Percentiles rank a stretch among this genome's conserved stretches.
Evolutionary conservation across 176 grass and related monocot genomes (phyloP).

Genomic region (Miscanthus lutarioriparius): DNA sequence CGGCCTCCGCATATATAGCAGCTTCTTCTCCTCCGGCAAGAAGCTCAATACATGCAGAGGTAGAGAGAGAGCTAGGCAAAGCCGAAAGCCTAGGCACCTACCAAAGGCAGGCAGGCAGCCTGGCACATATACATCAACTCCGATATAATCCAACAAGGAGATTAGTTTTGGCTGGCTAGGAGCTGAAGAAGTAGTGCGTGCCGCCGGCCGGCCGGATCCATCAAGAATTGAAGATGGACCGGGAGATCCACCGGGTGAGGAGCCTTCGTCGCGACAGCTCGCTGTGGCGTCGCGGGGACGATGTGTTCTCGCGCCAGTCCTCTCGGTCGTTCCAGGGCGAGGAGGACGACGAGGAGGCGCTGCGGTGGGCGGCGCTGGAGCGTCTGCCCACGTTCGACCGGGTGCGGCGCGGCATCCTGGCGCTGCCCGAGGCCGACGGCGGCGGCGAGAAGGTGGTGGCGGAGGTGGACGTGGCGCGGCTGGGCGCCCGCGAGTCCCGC

Average conservation of each 20-base stretch:
- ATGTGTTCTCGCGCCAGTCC: conserved; percentile 70
- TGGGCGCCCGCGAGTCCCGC: conserved; percentile 54
- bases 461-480: conserved; percentile 58
- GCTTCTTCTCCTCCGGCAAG: not conserved
- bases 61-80: not conserved
- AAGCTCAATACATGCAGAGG: not conserved
- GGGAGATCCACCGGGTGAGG: conserved; percentile 53
- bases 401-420: conserved; percentile 57
- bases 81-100: not conserved
- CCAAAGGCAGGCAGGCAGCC: not conserved
- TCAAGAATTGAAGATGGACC: not conserved
- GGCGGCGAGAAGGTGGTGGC: conserved; percentile 36
- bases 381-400: conserved; percentile 76
- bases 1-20: not conserved
- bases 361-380: conserved; percentile 95
- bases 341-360: conserved; percentile 91
- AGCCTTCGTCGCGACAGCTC: conserved; percentile 57
- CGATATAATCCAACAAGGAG: no score
- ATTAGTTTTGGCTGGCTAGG: no score
- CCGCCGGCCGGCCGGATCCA: no score
- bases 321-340: conserved; percentile 63
- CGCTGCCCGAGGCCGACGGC: not conserved
- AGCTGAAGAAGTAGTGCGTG: no score
- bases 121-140: not conserved
- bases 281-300: conserved; percentile 54